These are phyloP conservation scores for Myxozyma melibiosi DNA, from an alignment of 805 yeast species.

Conservation along the genomic window DNA sequence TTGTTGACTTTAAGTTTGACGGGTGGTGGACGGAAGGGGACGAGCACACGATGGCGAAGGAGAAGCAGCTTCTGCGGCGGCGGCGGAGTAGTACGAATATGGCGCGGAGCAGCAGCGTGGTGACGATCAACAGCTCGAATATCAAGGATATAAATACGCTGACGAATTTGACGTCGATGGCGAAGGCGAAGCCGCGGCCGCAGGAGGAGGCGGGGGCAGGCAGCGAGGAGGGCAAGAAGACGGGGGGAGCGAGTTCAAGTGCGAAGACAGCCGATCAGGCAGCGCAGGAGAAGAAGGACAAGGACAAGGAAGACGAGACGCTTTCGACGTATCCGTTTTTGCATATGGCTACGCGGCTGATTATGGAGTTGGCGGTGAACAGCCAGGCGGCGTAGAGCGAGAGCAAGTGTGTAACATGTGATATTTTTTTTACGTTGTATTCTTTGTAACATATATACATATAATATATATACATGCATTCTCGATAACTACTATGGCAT, in stretches of 20 bases:
- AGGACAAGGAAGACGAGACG: slow-evolving; percentile 74
- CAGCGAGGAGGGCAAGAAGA: not conserved
- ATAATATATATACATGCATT: not conserved
- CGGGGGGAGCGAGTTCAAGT: not conserved
- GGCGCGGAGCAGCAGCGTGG: slow-evolving; percentile 20
- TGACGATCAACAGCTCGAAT: slow-evolving; percentile 28
- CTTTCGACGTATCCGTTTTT: slow-evolving; percentile 94
- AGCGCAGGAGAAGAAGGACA: slow-evolving; percentile 40
- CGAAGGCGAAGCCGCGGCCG: not conserved
- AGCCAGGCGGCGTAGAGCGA: slow-evolving; percentile 56
- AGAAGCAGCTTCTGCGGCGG: slow-evolving; percentile 29
- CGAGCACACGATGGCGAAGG: slow-evolving; percentile 31
- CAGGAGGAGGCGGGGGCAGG: not conserved
- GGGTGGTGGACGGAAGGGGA: slow-evolving; percentile 75
- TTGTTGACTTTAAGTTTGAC: slow-evolving; percentile 96
- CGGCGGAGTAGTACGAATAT: slow-evolving; percentile 25
- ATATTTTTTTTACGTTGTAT: not conserved
- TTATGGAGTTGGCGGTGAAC: slow-evolving; percentile 96
- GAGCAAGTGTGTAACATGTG: not conserved
- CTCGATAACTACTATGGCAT: not conserved
- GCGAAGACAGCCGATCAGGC: too few species aligned
- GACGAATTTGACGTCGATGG: slow-evolving; percentile 22
- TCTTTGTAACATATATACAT: not conserved
- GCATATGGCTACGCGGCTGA: slow-evolving; percentile 86
- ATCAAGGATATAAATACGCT: slow-evolving; percentile 24